phyloP scores from a whole-genome alignment of 148 eudicot species.

The Pouteria glomerata region DNA sequence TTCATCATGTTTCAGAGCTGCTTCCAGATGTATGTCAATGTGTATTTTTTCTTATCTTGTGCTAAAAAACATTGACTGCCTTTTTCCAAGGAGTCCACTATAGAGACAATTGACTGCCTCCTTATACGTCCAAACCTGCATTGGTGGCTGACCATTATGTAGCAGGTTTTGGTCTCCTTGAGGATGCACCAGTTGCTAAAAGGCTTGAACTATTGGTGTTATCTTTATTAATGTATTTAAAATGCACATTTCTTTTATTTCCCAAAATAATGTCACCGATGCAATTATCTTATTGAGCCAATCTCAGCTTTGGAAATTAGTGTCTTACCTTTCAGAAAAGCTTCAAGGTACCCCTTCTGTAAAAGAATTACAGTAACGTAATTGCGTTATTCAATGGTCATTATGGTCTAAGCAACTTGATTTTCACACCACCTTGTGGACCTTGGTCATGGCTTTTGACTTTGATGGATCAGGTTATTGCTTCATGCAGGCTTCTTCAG shows the following conservation, averaged over 20 bases:
- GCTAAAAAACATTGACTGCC: neutral
- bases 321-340: neutral
- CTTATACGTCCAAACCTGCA: neutral
- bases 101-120: neutral
- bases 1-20: conserved; percentile 48
- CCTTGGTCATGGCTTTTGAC: conserved; percentile 19
- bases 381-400: neutral
- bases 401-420: neutral
- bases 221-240: neutral
- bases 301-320: neutral
- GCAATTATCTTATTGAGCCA: neutral
- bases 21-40: conserved; percentile 58
- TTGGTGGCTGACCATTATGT: neutral
- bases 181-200: neutral
- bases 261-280: neutral
- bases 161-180: neutral
- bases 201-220: neutral
- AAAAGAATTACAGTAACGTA: neutral
- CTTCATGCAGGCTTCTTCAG: conserved; percentile 51
- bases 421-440: conserved; percentile 5
- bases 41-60: neutral
- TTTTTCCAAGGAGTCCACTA: neutral
- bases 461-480: conserved; percentile 23
- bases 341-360: neutral
- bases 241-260: neutral